Base-by-base conservation (phyloP, 345 rosid genomes). In the Eucalyptus albens region DNA sequence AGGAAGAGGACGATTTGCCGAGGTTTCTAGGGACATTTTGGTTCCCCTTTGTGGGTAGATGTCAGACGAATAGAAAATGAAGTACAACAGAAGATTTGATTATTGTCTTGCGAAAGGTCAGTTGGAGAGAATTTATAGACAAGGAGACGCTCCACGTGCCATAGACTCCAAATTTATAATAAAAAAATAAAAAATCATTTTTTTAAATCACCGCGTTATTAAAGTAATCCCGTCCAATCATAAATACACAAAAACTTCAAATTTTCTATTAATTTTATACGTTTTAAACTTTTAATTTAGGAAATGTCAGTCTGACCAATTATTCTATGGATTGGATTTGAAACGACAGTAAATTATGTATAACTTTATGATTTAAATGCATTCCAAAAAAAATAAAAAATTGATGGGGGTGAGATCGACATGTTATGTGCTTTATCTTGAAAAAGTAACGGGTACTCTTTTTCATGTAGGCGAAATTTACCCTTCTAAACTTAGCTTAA, bases 401-500 rank as follows among this genome's bases (percentile, higher is more conserved):
- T 40, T 12, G 31, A 29, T 60, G 31, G 67, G n/a, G 67, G 31
- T 60, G 69, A 60, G 62, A 56, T 56, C 6, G 0, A 56, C 29
- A 24, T 56, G 29, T 24, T 4, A 56, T 56, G 27, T 56, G 62
- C 29, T 56, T 56, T 56, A 56, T 56, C 62, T 56, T 24, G 29
- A 56, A 24, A 56, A 56, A 56, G 29, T 56, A 22, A 22, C 6
- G 0, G 27, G 62, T 56, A 24, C 62, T 4, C 62, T 56, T 56
- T 56, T 27, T 12, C 16, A 60, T 11, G 0, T 12, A n/a, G 33
- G 21, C 0, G 21, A 2, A 62, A 27, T 27, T 27, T 62, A 27
- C 69, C 69, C 69, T 62, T 62, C n/a, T 27, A 62, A 60, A 60
- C 31, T 60, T 31, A 26, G 67, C 67, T 12, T 51, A 17, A 40